Percentiles rank a stretch among this genome's conserved stretches.
Conservation (phyloP, 1,139 yeast species). For the Lodderomyces orthopsilosis region DNA sequence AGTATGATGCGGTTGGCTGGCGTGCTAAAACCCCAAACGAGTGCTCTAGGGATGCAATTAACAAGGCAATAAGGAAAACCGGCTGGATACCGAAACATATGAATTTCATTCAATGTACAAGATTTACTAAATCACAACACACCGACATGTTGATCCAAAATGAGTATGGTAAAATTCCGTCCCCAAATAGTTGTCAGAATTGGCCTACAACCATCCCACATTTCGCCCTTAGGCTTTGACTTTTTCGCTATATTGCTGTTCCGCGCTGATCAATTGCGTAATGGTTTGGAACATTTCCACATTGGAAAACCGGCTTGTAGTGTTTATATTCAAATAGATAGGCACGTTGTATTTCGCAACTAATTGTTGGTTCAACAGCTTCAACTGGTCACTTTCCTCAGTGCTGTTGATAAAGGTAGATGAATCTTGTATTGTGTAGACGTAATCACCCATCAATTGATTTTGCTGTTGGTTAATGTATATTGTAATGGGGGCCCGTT, state of each 20-base stretch:
- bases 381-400: constrained; percentile 11
- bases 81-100: too few species aligned
- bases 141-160: too few species aligned
- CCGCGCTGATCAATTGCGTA: constrained; percentile 1
- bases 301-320: constrained; percentile 5
- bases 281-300: constrained; percentile 6
- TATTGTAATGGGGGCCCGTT: constrained; percentile 16
- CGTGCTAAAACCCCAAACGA: too few species aligned
- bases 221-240: too few species aligned
- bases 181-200: too few species aligned
- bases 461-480: constrained; percentile 18
- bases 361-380: constrained; percentile 14
- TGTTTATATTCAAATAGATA: constrained; percentile 16
- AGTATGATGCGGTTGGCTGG: too few species aligned
- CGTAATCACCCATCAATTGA: constrained; percentile 16
- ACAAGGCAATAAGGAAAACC: too few species aligned
- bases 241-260: not conserved
- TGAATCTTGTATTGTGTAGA: constrained; percentile 19
- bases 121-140: too few species aligned
- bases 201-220: too few species aligned
- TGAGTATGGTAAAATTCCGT: too few species aligned
- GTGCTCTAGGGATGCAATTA: too few species aligned
- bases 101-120: too few species aligned
- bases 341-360: constrained; percentile 17
- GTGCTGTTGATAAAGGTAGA: constrained; percentile 14